These are phyloP conservation scores for Cutaneotrichosporon curvatum DNA, from an alignment of 1,284 basidiomycete species.

Conservation along the genomic window DNA sequence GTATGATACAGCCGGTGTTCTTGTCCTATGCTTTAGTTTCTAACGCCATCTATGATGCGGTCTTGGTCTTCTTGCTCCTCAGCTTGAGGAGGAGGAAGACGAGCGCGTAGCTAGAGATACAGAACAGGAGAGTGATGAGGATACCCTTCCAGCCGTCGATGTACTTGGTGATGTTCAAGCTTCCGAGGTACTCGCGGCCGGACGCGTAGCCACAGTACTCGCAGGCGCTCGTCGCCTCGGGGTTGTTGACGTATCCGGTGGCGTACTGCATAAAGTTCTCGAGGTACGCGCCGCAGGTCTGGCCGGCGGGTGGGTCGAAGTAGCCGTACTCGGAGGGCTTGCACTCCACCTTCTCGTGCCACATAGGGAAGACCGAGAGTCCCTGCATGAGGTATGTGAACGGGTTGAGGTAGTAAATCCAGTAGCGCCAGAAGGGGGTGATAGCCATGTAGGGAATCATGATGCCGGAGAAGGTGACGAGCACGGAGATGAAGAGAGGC, in stretches of 20 bases:
- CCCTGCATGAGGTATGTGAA: slow-evolving; percentile 38
- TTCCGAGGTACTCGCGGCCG: slow-evolving; percentile 34
- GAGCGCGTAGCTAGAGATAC: slow-evolving; percentile 25
- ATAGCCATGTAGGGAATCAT: slow-evolving; percentile 29
- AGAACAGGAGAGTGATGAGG: slow-evolving; percentile 29
- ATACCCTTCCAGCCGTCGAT: slow-evolving; percentile 36
- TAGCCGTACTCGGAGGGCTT: slow-evolving; percentile 29
- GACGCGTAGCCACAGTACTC: slow-evolving; percentile 34
- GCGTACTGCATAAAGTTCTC: slow-evolving; percentile 17
- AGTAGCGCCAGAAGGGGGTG: slow-evolving; percentile 33
- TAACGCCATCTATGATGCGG: slow-evolving; percentile 3
- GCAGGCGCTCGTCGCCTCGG: slow-evolving; percentile 29
- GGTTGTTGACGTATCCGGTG: slow-evolving; percentile 33
- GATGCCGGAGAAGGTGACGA: slow-evolving; percentile 32
- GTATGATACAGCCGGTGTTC: too few species aligned
- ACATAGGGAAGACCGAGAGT: slow-evolving; percentile 25
- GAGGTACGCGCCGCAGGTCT: slow-evolving; percentile 40
- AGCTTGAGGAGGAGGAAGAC: slow-evolving; percentile 35
- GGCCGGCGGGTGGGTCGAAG: slow-evolving; percentile 38
- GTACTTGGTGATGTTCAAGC: slow-evolving; percentile 28
- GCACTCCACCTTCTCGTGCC: slow-evolving; percentile 35
- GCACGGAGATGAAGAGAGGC: slow-evolving; percentile 13
- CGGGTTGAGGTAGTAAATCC: slow-evolving; percentile 37
- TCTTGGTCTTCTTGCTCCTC: slow-evolving; percentile 32
- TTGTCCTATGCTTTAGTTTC: too few species aligned